phyloP scores from a whole-genome alignment of 805 yeast genomes.

The Myxozyma melibiosi region DNA sequence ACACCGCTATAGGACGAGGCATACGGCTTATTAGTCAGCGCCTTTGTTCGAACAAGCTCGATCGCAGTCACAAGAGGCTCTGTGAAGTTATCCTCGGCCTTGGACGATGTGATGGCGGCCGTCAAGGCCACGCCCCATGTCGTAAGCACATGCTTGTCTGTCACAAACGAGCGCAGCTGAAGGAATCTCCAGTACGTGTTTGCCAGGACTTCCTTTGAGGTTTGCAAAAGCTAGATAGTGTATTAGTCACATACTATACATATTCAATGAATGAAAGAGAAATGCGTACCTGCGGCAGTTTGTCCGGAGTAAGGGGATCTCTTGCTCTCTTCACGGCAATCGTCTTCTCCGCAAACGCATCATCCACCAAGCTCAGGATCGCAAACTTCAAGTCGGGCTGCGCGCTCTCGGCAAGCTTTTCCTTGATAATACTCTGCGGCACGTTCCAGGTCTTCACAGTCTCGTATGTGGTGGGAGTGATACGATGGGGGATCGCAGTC shows the following conservation, averaged over 20 bases:
- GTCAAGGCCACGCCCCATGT: slow-evolving; percentile 52
- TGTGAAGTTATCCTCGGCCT: slow-evolving; percentile 40
- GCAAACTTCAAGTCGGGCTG: slow-evolving; percentile 39
- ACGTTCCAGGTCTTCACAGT: slow-evolving; percentile 44
- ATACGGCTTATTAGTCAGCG: slow-evolving; percentile 40
- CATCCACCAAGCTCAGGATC: slow-evolving; percentile 41
- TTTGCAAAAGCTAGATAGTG: slow-evolving; percentile 7
- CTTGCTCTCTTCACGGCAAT: slow-evolving; percentile 14
- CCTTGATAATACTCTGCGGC: slow-evolving; percentile 30
- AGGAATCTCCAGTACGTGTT: slow-evolving; percentile 23
- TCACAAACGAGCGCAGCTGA: slow-evolving; percentile 31
- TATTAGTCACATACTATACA: slow-evolving; percentile 36
- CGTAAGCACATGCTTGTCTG: slow-evolving; percentile 30
- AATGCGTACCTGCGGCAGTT: not conserved
- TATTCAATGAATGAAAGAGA: not conserved
- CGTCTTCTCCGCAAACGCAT: slow-evolving; percentile 41
- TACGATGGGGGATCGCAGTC: slow-evolving; percentile 53
- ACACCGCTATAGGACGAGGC: slow-evolving; percentile 43
- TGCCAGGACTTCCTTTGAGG: slow-evolving; percentile 15
- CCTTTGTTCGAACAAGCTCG: slow-evolving; percentile 35
- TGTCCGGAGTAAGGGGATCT: slow-evolving; percentile 7
- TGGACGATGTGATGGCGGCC: slow-evolving; percentile 49
- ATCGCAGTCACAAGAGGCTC: slow-evolving; percentile 37
- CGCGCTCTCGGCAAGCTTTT: slow-evolving; percentile 37
- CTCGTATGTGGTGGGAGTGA: slow-evolving; percentile 56